Evolutionary conservation across 176 grass and related monocot species (phyloP), one percentile per base, ranked within the genome.

Genomic region (Melocanna baccifera): DNA sequence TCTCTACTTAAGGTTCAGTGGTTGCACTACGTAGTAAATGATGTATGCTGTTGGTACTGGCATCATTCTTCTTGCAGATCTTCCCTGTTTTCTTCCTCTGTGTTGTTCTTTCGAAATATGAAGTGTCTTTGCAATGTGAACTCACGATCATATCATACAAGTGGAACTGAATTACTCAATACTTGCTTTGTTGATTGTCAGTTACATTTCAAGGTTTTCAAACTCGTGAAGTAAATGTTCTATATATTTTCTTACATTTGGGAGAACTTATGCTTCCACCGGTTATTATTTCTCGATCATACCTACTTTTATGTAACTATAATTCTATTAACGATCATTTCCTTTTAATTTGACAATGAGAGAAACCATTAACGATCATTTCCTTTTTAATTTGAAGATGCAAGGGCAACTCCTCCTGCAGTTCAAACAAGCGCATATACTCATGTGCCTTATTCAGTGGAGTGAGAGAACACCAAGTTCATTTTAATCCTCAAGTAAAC

Each of bases 301-400:
- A 37, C 39, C 46, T 84, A 57, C 13, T 78, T 59, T 59, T 81
- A 18, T 66, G 22, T 71, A 26, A 62, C 28, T 40, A 42, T 59
- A 61, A 71, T 67, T 56, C 58, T 20, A 18, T 75, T 81, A 45
- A 87, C 19, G 6, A 46, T 75, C 13, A 75, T 75, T 22, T 75
- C 57, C 26, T 66, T 50, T n/a, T 77, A 37, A 77, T 65, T 67
- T 72, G 11, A 57, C 50, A 74, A 57, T 66, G 45, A 46, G 37
- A 82, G 20, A 81, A 64, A 56, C 6, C 64, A 57, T 22, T 77
- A 37, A 82, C 1, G 18, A 6, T 50, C 40, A 77, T 78, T 82
- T 77, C 14, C 9, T 89, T 87, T 72, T 28, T 64, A 47, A 73
- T 89, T 75, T 89, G 26, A 69, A 91, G 76, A 67, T 81, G 86